Percentiles rank a stretch among this genome's conserved stretches.
phyloP scores from a whole-genome alignment of 495 filamentous ascomycete genomes.

The Xylaria curta region DNA sequence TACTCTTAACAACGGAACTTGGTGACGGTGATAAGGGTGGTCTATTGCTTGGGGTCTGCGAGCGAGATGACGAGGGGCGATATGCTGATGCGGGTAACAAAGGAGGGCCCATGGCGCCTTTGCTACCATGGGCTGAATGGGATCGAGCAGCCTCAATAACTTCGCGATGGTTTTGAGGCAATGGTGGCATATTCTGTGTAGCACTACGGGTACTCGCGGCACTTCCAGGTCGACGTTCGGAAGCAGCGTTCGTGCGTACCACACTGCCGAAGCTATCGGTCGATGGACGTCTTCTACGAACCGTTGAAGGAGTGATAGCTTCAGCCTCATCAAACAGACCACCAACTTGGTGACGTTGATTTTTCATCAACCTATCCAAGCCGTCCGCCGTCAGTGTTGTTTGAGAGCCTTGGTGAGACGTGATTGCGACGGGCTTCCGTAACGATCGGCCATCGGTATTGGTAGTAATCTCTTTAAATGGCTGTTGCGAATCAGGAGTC shows the following conservation, averaged over 20 bases:
- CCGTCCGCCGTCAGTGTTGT: conserved; percentile 75
- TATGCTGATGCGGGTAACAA: conserved; percentile 81
- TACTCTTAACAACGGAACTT: conserved; percentile 31
- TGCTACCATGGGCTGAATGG: conserved; percentile 52
- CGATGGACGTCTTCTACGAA: conserved; percentile 44
- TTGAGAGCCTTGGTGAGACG: conserved; percentile 72
- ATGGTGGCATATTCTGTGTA: conserved; percentile 61
- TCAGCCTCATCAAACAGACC: conserved; percentile 29
- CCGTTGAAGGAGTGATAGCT: conserved; percentile 36
- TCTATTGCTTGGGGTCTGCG: conserved; percentile 69
- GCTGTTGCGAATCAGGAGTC: conserved; percentile 49
- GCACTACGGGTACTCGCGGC: conserved; percentile 62
- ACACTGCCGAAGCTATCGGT: conserved; percentile 49
- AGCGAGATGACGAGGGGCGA: conserved; percentile 59
- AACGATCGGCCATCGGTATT: conserved; percentile 44
- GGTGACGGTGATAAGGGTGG: conserved; percentile 52
- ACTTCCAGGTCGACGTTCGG: conserved; percentile 69
- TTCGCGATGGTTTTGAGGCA: conserved; percentile 83
- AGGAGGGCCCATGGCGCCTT: conserved; percentile 82
- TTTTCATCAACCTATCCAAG: conserved; percentile 70
- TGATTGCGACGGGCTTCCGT: conserved; percentile 48
- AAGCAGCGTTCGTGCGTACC: conserved; percentile 40
- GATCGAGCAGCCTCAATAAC: conserved; percentile 78
- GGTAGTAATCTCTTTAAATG: conserved; percentile 50
- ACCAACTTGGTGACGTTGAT: conserved; percentile 25